phyloP scores from a whole-genome alignment of 2,329 filamentous ascomycete genomes.

The Ophiobolus disseminans region DNA sequence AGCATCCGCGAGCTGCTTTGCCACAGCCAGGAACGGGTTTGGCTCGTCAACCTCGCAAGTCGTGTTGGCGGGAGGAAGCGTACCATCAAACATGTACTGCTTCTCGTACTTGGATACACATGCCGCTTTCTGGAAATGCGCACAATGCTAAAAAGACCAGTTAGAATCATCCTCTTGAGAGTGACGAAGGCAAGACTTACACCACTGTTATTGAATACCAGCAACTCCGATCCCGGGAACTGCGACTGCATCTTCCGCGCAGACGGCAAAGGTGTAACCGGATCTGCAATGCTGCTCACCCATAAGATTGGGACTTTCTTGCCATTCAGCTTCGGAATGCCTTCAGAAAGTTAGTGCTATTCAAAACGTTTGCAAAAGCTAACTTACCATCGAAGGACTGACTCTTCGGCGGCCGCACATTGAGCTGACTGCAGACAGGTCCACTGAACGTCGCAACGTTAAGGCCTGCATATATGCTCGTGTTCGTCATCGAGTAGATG shows the following conservation, averaged over 20 bases:
- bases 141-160: constrained; percentile 13
- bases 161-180: neutral
- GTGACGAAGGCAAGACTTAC: constrained; percentile 10
- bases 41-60: constrained; percentile 21
- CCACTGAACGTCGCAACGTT: constrained; percentile 10
- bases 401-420: constrained; percentile 22
- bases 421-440: constrained; percentile 19
- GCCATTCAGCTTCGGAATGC: constrained; percentile 7
- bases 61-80: constrained; percentile 16
- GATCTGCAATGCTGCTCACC: constrained; percentile 51
- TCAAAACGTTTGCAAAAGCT: neutral
- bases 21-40: constrained; percentile 16
- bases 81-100: constrained; percentile 21
- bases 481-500: neutral
- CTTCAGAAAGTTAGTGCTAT: neutral
- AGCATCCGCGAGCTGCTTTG: constrained; percentile 1
- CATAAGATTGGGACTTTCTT: constrained; percentile 20
- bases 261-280: constrained; percentile 59
- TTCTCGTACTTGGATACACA: constrained; percentile 19
- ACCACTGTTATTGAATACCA: constrained; percentile 47
- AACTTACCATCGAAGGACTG: constrained; percentile 26
- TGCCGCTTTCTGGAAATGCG: constrained; percentile 15
- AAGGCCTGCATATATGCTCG: constrained; percentile 17
- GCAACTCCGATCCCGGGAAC: constrained; percentile 49
- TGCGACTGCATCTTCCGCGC: constrained; percentile 46